Evolutionary conservation across 176 grass and related monocot genomes (phyloP).

Genomic region (Pontederia paniculata): DNA sequence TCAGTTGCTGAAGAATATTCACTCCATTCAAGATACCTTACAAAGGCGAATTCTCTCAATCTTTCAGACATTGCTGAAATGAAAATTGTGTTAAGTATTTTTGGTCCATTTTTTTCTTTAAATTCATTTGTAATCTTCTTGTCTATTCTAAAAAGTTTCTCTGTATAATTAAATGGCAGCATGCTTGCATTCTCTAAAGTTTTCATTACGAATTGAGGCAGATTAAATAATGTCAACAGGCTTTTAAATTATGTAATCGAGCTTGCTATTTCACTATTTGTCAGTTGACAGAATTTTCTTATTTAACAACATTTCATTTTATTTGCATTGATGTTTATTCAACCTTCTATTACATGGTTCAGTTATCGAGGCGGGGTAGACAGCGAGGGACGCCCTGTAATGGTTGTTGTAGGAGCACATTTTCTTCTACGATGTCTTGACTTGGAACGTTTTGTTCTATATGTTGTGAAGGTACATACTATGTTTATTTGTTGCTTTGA

Average conservation of each 20-base stretch:
- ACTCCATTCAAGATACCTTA: conserved; percentile 90
- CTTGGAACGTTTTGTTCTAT: conserved; percentile 73
- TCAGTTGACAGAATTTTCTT: not conserved
- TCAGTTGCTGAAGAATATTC: conserved; percentile 96
- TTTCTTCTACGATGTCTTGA: conserved; percentile 97
- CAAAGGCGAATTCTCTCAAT: conserved; percentile 97
- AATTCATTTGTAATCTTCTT: not conserved
- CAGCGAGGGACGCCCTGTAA: conserved; percentile 73
- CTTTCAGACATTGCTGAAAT: conserved; percentile 98
- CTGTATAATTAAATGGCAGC: no score
- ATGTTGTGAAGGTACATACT: conserved; percentile 65
- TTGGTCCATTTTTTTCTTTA: not conserved
- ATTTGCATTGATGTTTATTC: not conserved
- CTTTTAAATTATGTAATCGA: no score
- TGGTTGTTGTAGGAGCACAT: conserved; percentile 91
- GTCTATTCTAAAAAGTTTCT: not conserved
- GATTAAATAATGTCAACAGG: no score
- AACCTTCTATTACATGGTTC: conserved; percentile 20
- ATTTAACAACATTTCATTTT: not conserved
- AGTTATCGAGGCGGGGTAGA: conserved; percentile 84
- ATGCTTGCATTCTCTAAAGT: no score
- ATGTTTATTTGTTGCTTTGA: not conserved
- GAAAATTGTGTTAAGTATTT: conserved; percentile 80
- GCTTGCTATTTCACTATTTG: no score
- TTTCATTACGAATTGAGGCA: no score